Conservation (phyloP, 2,329 filamentous ascomycete species). For the Apiospora kogelbergensis region DNA sequence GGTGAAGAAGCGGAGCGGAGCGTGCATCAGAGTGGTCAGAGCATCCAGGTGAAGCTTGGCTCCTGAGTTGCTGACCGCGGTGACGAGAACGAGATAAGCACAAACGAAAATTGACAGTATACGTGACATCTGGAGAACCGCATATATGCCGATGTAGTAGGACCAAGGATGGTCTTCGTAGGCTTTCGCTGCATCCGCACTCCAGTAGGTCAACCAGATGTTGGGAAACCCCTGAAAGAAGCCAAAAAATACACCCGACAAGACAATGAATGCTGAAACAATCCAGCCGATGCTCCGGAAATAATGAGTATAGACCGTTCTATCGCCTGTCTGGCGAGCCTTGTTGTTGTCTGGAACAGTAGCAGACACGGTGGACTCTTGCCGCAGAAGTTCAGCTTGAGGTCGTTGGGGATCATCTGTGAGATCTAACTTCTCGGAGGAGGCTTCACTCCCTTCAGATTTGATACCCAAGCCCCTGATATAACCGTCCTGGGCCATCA, state of each 20-base stretch:
- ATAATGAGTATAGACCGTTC: slow-evolving; percentile 24
- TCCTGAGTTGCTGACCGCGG: slow-evolving; percentile 38
- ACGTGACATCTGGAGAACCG: slow-evolving; percentile 3
- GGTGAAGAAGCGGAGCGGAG: slow-evolving; percentile 41
- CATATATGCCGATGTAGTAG: slow-evolving; percentile 10
- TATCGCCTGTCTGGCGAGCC: slow-evolving; percentile 21
- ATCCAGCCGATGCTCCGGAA: slow-evolving; percentile 18
- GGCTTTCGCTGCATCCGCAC: slow-evolving; percentile 14
- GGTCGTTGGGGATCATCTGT: not conserved
- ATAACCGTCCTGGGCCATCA: slow-evolving; percentile 30
- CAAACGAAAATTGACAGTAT: slow-evolving; percentile 33
- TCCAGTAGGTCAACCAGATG: slow-evolving; percentile 15
- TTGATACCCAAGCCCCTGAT: slow-evolving; percentile 22
- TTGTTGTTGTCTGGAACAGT: slow-evolving; percentile 8
- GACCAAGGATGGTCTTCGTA: slow-evolving; percentile 26
- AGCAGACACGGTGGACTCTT: slow-evolving; percentile 9
- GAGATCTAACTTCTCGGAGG: not conserved
- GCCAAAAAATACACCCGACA: not conserved
- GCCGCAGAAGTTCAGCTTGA: not conserved
- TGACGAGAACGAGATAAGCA: slow-evolving; percentile 39
- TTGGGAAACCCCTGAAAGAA: slow-evolving; percentile 12
- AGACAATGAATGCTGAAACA: not conserved
- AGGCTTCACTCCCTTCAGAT: slow-evolving; percentile 15
- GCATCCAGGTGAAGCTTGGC: slow-evolving; percentile 7
- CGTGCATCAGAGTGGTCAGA: slow-evolving; percentile 34